Conservation (phyloP, 306 rosid genomes). For the Hippophae tibetana region DNA sequence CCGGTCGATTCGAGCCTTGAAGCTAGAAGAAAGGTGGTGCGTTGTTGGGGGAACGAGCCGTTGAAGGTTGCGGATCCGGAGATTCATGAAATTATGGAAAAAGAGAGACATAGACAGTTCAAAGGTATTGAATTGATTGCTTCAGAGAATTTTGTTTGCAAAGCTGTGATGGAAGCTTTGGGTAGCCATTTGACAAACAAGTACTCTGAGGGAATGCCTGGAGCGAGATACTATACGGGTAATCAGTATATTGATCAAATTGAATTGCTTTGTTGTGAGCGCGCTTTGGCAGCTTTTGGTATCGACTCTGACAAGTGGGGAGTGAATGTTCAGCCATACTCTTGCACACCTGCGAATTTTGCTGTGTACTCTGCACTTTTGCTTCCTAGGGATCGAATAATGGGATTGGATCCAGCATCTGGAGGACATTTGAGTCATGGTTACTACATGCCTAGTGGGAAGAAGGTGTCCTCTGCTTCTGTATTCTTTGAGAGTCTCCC, state of each 20-base stretch:
- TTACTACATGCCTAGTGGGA: constrained; percentile 58
- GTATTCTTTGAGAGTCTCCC: constrained; percentile 69
- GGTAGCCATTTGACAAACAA: constrained; percentile 81
- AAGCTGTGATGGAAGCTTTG: constrained; percentile 82
- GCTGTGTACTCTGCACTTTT: constrained; percentile 74
- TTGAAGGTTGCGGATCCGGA: constrained; percentile 62
- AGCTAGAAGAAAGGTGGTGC: constrained; percentile 27
- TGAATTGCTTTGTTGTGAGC: constrained; percentile 64
- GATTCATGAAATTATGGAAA: constrained; percentile 52
- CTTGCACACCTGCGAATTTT: constrained; percentile 74
- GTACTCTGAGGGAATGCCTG: constrained; percentile 81
- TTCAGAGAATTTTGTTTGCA: constrained; percentile 75
- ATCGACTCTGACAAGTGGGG: constrained; percentile 72
- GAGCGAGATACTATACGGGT: constrained; percentile 63
- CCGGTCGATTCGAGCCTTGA: constrained; percentile 31
- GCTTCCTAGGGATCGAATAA: constrained; percentile 64
- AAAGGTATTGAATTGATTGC: constrained; percentile 76
- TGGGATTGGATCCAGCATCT: constrained; percentile 82
- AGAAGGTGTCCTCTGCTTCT: constrained; percentile 63
- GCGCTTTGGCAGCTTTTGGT: constrained; percentile 59
- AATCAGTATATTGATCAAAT: constrained; percentile 68
- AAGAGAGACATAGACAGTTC: constrained; percentile 60
- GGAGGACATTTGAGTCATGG: constrained; percentile 95
- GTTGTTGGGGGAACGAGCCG: constrained; percentile 66
- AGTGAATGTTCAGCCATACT: constrained; percentile 86